Evolutionary conservation across 2,329 filamentous ascomycete genomes (phyloP).

Genomic region (Ilyonectria robusta): DNA sequence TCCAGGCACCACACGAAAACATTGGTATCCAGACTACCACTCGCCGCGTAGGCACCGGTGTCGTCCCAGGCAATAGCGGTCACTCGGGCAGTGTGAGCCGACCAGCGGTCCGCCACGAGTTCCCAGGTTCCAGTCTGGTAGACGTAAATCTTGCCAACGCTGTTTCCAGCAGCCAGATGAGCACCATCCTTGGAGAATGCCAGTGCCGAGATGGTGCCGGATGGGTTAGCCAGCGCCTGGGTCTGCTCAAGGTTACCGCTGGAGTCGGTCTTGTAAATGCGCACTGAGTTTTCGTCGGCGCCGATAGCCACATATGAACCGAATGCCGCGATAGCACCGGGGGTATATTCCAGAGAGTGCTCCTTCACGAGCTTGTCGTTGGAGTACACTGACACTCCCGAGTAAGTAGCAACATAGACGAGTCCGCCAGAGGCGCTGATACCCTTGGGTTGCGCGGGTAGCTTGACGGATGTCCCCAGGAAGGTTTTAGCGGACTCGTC

Average conservation of each 20-base stretch:
- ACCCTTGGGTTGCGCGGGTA: conserved; percentile 86
- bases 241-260: conserved; percentile 68
- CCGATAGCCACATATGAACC: conserved; percentile 82
- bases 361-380: conserved; percentile 73
- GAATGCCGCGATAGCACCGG: conserved; percentile 80
- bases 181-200: conserved; percentile 85
- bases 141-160: conserved; percentile 88
- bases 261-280: conserved; percentile 75
- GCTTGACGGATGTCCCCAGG: conserved; percentile 75
- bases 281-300: conserved; percentile 79
- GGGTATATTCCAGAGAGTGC: conserved; percentile 72
- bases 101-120: conserved; percentile 82
- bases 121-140: conserved; percentile 76
- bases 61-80: conserved; percentile 81
- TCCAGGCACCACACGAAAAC: conserved; percentile 91
- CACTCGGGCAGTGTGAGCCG: conserved; percentile 71
- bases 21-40: conserved; percentile 90
- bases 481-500: conserved; percentile 84
- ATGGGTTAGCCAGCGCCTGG: conserved; percentile 76
- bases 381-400: conserved; percentile 68
- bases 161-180: conserved; percentile 85
- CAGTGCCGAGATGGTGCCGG: conserved; percentile 82
- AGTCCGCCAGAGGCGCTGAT: conserved; percentile 68
- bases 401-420: conserved; percentile 71
- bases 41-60: conserved; percentile 82